Conservation (phyloP, 768 basidiomycete genomes). For the Suillus sp. region DNA sequence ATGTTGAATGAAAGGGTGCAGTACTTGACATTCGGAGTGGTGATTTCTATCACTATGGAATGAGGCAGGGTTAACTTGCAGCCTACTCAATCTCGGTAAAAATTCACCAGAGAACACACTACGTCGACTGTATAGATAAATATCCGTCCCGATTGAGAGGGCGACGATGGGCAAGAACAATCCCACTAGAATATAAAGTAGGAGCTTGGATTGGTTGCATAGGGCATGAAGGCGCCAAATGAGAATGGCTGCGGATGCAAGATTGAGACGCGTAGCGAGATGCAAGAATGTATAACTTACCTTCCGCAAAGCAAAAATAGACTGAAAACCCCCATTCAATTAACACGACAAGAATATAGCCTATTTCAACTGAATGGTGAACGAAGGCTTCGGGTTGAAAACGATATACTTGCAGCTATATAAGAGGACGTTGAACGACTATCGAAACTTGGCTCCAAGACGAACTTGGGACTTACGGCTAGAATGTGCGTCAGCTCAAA, state of each 20-base stretch:
- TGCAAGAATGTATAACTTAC: background rate
- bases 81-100: too few species aligned
- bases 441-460: too few species aligned
- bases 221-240: slow-evolving; percentile 3
- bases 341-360: background rate
- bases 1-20: background rate
- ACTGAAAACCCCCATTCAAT: background rate
- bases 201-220: background rate
- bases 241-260: background rate
- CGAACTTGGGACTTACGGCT: background rate
- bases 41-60: background rate
- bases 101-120: background rate
- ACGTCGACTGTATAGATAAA: slow-evolving; percentile 2
- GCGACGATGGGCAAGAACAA: background rate
- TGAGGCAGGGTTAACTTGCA: background rate
- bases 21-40: background rate
- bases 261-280: background rate
- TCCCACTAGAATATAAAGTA: background rate
- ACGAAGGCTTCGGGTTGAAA: background rate
- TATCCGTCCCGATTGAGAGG: background rate
- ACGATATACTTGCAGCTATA: background rate
- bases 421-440: background rate
- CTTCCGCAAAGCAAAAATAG: slow-evolving; percentile 6
- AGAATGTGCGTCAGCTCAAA: background rate
- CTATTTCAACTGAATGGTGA: background rate